Evolutionary conservation across 1,139 yeast genomes (phyloP).

Genomic region (Suhomyces panamericanus): DNA sequence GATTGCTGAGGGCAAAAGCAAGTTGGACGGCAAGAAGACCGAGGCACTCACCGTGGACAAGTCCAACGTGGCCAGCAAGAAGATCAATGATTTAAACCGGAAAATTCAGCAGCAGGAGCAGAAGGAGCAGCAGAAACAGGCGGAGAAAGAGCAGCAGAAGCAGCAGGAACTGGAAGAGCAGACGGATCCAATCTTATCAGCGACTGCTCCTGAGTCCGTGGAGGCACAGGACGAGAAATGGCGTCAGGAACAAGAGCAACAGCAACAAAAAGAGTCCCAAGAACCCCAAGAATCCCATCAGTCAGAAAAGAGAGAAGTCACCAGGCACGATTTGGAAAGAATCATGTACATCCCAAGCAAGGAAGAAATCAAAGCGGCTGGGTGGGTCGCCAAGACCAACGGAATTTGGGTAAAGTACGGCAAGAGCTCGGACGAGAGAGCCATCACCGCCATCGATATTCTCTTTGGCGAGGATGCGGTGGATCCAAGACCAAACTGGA

Average conservation of each 20-base stretch:
- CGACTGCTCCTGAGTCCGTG: too few species aligned
- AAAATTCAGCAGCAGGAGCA: slow-evolving; percentile 12
- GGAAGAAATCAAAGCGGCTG: slow-evolving; percentile 29
- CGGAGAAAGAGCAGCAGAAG: too few species aligned
- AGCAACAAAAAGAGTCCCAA: neutral
- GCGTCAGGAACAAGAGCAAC: slow-evolving; percentile 4
- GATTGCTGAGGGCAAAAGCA: slow-evolving; percentile 12
- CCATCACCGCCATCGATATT: slow-evolving; percentile 54
- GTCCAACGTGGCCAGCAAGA: slow-evolving; percentile 19
- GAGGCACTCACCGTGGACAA: slow-evolving; percentile 19
- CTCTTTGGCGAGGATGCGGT: slow-evolving; percentile 71
- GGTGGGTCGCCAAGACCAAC: slow-evolving; percentile 38
- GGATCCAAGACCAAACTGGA: slow-evolving; percentile 80
- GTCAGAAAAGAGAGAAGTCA: slow-evolving; percentile 2
- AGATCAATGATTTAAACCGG: slow-evolving; percentile 15
- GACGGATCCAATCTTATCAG: too few species aligned
- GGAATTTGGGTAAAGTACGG: slow-evolving; percentile 57
- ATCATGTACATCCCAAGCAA: slow-evolving; percentile 32
- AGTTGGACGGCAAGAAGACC: slow-evolving; percentile 15
- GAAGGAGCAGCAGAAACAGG: slow-evolving; percentile 5
- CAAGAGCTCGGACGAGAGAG: slow-evolving; percentile 19
- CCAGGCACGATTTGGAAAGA: slow-evolving; percentile 26
- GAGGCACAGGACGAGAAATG: slow-evolving; percentile 1
- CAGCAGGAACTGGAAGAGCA: too few species aligned
- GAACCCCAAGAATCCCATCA: neutral